Conservation (phyloP, 805 yeast genomes). For the Saccharomyces mikatae region DNA sequence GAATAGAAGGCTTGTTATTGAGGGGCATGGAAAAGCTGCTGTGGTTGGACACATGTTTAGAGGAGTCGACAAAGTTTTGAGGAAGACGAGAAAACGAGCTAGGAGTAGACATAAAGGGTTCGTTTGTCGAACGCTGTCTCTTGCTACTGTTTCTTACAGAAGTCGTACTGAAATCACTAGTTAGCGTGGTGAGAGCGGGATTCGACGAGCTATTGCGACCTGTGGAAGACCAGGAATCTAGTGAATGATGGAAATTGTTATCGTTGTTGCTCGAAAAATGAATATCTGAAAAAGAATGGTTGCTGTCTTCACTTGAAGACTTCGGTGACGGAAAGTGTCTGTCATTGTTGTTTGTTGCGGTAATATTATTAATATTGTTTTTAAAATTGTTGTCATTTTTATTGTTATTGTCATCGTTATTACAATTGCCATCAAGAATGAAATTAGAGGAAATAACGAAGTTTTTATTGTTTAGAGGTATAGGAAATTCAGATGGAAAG, state of each 20-base stretch:
- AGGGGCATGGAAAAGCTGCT: not conserved
- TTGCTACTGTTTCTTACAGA: not conserved
- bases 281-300: not conserved
- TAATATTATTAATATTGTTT: not conserved
- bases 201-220: not conserved
- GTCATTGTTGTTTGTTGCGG: not conserved
- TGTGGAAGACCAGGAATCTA: not conserved
- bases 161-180: not conserved
- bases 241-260: not conserved
- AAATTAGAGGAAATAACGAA: not conserved
- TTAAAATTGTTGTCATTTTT: not conserved
- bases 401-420: not conserved
- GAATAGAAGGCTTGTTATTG: constrained; percentile 46
- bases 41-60: not conserved
- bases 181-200: not conserved
- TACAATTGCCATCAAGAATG: not conserved
- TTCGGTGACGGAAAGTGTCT: not conserved
- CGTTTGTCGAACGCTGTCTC: not conserved
- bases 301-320: not conserved
- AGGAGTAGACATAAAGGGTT: not conserved
- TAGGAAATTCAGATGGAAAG: not conserved
- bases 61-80: not conserved
- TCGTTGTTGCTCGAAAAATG: not conserved
- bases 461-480: not conserved
- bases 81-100: not conserved